Conservation (phyloP, 1,284 basidiomycete genomes). For the Clitocybe nebularis region DNA sequence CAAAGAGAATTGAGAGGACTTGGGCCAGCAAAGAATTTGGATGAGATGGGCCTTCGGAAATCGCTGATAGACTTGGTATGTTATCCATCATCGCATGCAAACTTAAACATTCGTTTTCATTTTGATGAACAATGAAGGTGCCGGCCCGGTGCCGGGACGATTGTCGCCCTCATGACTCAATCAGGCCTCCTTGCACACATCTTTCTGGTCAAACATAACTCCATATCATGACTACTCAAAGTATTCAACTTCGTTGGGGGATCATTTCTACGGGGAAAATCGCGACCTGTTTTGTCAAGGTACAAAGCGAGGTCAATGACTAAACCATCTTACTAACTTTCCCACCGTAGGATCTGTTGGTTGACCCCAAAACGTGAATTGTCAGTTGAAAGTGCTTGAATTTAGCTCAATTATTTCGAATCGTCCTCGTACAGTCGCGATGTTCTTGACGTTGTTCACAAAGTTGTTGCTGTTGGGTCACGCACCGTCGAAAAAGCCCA, state of each 20-base stretch:
- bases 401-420: constrained; percentile 1
- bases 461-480: constrained; percentile 78
- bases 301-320: constrained; percentile 9
- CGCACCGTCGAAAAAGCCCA: constrained; percentile 67
- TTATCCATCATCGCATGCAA: constrained; percentile 24
- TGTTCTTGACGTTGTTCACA: constrained; percentile 73
- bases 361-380: constrained; percentile 41
- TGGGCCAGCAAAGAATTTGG: constrained; percentile 33
- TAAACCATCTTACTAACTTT: not conserved
- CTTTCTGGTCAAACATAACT: too few relatives aligned
- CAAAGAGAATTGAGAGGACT: constrained; percentile 60
- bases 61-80: constrained; percentile 33
- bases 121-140: constrained; percentile 1
- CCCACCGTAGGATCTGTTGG: constrained; percentile 34
- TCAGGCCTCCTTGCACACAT: too few relatives aligned
- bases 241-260: constrained; percentile 36
- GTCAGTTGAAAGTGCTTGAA: not conserved
- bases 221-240: constrained; percentile 25
- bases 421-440: constrained; percentile 45
- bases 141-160: constrained; percentile 17
- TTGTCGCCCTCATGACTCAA: too few relatives aligned
- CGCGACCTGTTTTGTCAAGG: constrained; percentile 37
- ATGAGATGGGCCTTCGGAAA: constrained; percentile 25
- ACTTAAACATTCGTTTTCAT: not conserved
- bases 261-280: constrained; percentile 42